A percentile compares a stretch with the other conserved stretches of the same genome.
Evolutionary conservation across 768 basidiomycete species (phyloP).

Genomic region (Leucosporidium yakuticum): DNA sequence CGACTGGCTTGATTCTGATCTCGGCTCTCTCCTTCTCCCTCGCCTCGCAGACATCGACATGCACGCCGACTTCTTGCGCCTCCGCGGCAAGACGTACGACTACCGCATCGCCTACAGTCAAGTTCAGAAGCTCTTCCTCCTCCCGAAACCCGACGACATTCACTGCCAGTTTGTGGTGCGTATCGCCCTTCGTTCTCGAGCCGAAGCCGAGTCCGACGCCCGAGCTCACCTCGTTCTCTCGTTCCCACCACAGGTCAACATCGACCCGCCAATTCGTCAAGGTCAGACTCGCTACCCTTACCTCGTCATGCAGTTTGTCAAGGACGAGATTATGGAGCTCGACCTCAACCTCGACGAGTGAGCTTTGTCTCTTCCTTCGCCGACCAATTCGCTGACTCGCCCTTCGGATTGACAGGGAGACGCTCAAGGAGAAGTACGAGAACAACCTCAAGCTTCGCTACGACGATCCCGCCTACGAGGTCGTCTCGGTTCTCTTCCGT

Average conservation of each 20-base stretch:
- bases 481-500: conserved; percentile 88
- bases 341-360: conserved; percentile 90
- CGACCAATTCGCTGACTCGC: neutral
- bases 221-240: neutral
- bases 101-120: conserved; percentile 91
- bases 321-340: conserved; percentile 93
- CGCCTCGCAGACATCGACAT: conserved; percentile 82
- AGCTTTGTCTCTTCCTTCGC: conserved; percentile 20
- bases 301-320: conserved; percentile 94
- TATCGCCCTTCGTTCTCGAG: no score
- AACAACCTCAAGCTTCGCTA: conserved; percentile 87
- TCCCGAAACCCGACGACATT: conserved; percentile 87
- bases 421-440: conserved; percentile 48
- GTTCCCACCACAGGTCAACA: conserved; percentile 60
- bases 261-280: conserved; percentile 90
- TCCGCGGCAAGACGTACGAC: conserved; percentile 98
- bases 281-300: conserved; percentile 98
- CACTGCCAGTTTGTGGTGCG: conserved; percentile 91
- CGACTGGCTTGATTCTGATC: neutral
- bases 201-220: no score
- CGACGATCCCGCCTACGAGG: conserved; percentile 90
- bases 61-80: conserved; percentile 85
- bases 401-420: conserved; percentile 38
- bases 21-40: neutral
- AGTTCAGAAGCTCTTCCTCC: conserved; percentile 79